Conservation (phyloP, 2,329 filamentous ascomycete genomes). For the Eurotiales sp. region DNA sequence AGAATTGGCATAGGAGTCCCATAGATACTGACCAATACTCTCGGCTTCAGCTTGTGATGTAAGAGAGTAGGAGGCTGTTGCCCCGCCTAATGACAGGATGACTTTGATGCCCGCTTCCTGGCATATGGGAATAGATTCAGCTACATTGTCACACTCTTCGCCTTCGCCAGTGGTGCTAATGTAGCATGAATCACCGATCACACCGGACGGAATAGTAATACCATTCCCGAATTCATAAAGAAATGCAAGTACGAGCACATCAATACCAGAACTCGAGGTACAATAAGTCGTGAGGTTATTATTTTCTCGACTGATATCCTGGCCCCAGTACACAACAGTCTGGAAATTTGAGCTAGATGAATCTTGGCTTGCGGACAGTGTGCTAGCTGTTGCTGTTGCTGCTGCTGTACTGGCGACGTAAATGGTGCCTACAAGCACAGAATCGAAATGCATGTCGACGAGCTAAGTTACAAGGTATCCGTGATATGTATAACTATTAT, state of each 20-base stretch:
- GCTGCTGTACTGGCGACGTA: not conserved
- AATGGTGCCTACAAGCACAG: not conserved
- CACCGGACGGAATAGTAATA: slow-evolving; percentile 8
- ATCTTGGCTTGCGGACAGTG: not conserved
- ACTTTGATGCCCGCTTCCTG: slow-evolving; percentile 43
- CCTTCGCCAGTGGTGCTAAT: slow-evolving; percentile 7
- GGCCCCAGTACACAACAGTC: slow-evolving; percentile 15
- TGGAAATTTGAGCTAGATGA: not conserved
- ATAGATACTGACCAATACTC: slow-evolving; percentile 38
- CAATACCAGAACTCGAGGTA: slow-evolving; percentile 35
- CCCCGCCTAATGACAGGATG: slow-evolving; percentile 46
- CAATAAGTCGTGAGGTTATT: slow-evolving; percentile 30
- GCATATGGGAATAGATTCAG: slow-evolving; percentile 41
- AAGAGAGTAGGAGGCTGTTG: slow-evolving; percentile 33
- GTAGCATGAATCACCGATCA: slow-evolving; percentile 12
- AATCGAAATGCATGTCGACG: not conserved
- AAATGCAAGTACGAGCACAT: slow-evolving; percentile 45
- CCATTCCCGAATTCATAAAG: slow-evolving; percentile 36
- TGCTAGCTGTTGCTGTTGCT: not conserved
- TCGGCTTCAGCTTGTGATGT: slow-evolving; percentile 36
- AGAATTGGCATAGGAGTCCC: slow-evolving; percentile 43
- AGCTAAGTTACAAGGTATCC: too few species aligned
- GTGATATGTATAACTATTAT: too few species aligned
- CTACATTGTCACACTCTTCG: slow-evolving; percentile 35
- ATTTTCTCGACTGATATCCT: slow-evolving; percentile 8